Conservation (phyloP, 805 yeast genomes). For the Metschnikowia similis region DNA sequence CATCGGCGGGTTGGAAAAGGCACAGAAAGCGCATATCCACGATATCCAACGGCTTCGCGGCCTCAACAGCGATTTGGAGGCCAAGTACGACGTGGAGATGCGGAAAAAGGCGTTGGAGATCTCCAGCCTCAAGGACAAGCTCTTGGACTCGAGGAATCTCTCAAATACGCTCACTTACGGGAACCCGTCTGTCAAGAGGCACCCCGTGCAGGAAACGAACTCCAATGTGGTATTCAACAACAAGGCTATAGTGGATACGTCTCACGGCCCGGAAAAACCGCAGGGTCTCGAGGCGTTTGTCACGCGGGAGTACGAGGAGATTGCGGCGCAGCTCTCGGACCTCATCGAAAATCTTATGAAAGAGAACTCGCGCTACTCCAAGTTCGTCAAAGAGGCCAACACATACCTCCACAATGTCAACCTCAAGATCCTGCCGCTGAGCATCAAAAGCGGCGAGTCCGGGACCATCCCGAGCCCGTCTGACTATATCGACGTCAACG, state of each 20-base stretch:
- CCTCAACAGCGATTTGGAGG: conserved; percentile 27
- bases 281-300: conserved; percentile 8
- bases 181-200: conserved; percentile 13
- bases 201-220: conserved; percentile 3
- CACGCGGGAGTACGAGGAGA: conserved; percentile 27
- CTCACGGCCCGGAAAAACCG: conserved; percentile 7
- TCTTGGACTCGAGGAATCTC: conserved; percentile 31
- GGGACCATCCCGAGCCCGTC: conserved; percentile 25
- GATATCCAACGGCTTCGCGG: conserved; percentile 27
- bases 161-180: conserved; percentile 28
- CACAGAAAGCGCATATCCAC: conserved; percentile 25
- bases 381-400: conserved; percentile 26
- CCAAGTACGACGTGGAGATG: conserved; percentile 33
- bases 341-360: conserved; percentile 32
- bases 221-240: conserved; percentile 15
- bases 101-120: conserved; percentile 31
- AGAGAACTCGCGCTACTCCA: conserved; percentile 35
- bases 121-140: conserved; percentile 29
- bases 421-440: conserved; percentile 20
- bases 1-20: conserved; percentile 10
- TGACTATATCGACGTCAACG: conserved; percentile 24
- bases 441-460: neutral
- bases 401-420: conserved; percentile 27
- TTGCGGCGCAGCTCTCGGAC: conserved; percentile 30
- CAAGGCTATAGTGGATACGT: conserved; percentile 25